A percentile compares a stretch with the other conserved stretches of the same genome.
phyloP scores from a whole-genome alignment of 768 basidiomycete species.

The Strobilomyces echinocephalus region DNA sequence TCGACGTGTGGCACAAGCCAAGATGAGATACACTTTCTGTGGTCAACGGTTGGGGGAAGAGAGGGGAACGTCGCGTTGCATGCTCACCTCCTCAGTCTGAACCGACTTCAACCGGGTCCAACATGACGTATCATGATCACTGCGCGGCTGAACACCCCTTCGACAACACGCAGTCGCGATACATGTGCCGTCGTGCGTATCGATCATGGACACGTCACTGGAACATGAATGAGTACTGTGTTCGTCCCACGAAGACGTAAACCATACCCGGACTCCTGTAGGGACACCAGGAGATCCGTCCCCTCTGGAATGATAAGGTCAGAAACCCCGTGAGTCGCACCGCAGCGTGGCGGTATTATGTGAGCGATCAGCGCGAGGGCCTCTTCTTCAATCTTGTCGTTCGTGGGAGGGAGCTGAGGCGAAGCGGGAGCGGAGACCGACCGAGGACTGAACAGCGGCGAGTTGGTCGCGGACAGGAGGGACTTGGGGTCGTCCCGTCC shows the following conservation, averaged over 20 bases:
- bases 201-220: slow-evolving; percentile 54
- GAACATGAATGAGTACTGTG: slow-evolving; percentile 5
- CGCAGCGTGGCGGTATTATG: slow-evolving; percentile 45
- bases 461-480: slow-evolving; percentile 43
- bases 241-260: background rate
- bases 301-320: slow-evolving; percentile 45
- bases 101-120: slow-evolving; percentile 23
- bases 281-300: slow-evolving; percentile 41
- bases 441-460: slow-evolving; percentile 36
- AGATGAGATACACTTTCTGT: slow-evolving; percentile 31
- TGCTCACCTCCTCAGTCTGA: slow-evolving; percentile 18
- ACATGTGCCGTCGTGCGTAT: slow-evolving; percentile 47
- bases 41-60: background rate
- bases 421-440: slow-evolving; percentile 38
- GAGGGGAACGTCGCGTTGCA: background rate
- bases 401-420: slow-evolving; percentile 11
- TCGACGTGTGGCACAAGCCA: slow-evolving; percentile 41
- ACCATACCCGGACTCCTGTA: slow-evolving; percentile 65
- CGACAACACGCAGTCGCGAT: slow-evolving; percentile 20
- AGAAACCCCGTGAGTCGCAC: slow-evolving; percentile 37
- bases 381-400: slow-evolving; percentile 16
- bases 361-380: slow-evolving; percentile 25
- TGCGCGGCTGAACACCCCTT: slow-evolving; percentile 1
- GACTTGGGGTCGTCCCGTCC: slow-evolving; percentile 36
- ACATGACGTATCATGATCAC: slow-evolving; percentile 5